Percentiles rank a stretch among this genome's conserved stretches.
Conservation (phyloP, 306 rosid genomes). For the Pterocarpus santalinus region DNA sequence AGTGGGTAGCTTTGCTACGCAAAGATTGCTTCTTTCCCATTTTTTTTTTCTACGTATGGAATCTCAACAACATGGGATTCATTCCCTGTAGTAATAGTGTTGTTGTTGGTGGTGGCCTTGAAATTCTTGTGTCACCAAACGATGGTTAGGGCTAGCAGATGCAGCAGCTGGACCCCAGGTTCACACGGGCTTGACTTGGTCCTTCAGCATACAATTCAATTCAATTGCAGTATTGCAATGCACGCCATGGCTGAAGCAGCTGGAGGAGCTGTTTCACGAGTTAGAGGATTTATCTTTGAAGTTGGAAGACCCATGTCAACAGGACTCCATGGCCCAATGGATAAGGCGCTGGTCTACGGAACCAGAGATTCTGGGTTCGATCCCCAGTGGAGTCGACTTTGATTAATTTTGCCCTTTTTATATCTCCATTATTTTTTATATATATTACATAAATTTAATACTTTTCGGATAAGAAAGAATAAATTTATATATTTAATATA, state of each 20-base stretch:
- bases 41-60: background rate
- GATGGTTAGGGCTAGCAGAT: background rate
- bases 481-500: background rate
- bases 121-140: constrained; percentile 19
- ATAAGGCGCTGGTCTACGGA: constrained; percentile 98
- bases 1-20: constrained; percentile 77
- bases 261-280: background rate
- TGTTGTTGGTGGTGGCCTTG: constrained; percentile 46
- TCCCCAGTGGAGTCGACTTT: constrained; percentile 68
- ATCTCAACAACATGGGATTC: constrained; percentile 24
- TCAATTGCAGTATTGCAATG: background rate
- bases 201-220: background rate
- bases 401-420: too few relatives aligned
- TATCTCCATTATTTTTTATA: too few relatives aligned
- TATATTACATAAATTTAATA: too few relatives aligned
- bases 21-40: constrained; percentile 86
- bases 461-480: too few relatives aligned
- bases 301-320: background rate
- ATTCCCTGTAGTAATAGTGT: background rate
- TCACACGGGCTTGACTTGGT: constrained; percentile 6
- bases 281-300: too few relatives aligned
- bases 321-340: constrained; percentile 70
- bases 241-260: constrained; percentile 21
- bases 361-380: constrained; percentile 98
- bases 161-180: background rate